Evolutionary conservation across 331 rosid species (phyloP), one percentile per base, ranked within the genome.

Genomic region (Quercus phellos): DNA sequence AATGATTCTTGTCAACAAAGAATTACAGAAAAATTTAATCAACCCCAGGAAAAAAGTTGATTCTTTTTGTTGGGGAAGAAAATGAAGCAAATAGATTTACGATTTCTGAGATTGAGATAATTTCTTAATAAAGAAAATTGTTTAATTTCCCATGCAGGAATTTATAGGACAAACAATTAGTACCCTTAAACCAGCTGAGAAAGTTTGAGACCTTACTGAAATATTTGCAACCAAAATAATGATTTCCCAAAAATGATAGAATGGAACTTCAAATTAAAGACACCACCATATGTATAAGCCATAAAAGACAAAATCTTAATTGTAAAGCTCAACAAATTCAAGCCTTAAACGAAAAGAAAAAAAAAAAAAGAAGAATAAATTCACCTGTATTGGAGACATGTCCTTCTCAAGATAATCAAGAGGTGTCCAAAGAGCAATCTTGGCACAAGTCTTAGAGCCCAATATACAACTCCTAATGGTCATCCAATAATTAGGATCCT

Each of bases 341-440:
- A 35, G 21, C 26, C 12, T 5, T 50, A 27, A 73, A 38, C 11
- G 63, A 29, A 0, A 30, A 1, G 1, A 3, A 12, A 30, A 46
- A 19, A 24, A 63, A 77, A 16, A 22, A 22, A 22, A 22, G n/a
- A 19, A 1, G 61, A 18, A 66, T 4, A n/a, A 35, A 71, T 73
- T 5, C 79, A 94, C 99, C 98, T 95, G 98, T 35, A 91, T 82
- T n/a, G 99, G 96, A 81, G 93, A 74, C 89, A 95, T 83, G 4
- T 95, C 96, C 58, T 69, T 88, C 66, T 91, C 89, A 70, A 92
- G 67, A 74, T 91, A 95, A 83, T 95, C 92, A 29, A 91, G 75
- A 75, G 94, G 93, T 3, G 98, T 86, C 96, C 92, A 95, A 53
- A 58, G 51, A 2, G 88, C 67, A 83, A 91, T 75, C 61, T 89